Percentiles rank a stretch among this genome's conserved stretches.
Conservation (phyloP, 2,329 filamentous ascomycete species). For the Aspergillus sp. region DNA sequence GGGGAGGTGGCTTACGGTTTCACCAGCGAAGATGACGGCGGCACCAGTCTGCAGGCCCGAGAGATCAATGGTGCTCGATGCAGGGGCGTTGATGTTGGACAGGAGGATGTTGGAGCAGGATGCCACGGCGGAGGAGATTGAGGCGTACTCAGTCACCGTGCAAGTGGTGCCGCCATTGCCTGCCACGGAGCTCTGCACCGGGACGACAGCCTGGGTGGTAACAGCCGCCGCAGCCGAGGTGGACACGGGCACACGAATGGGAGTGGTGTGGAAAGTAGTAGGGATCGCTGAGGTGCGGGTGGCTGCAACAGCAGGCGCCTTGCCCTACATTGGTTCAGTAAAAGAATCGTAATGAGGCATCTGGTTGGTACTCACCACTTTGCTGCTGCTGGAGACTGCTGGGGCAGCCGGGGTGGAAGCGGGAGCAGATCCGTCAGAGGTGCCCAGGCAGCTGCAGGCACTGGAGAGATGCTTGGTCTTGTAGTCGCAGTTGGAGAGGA, state of each 20-base stretch:
- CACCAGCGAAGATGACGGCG: constrained; percentile 46
- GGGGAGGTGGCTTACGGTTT: constrained; percentile 26
- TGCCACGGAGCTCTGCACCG: not conserved
- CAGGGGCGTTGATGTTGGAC: constrained; percentile 43
- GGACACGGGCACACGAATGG: not conserved
- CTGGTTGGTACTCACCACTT: not conserved
- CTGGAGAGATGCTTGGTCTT: constrained; percentile 27
- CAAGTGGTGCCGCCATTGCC: constrained; percentile 24
- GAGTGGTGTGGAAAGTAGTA: constrained; percentile 6
- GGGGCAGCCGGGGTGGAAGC: not conserved
- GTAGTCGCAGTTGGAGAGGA: constrained; percentile 24
- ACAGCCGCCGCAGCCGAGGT: not conserved
- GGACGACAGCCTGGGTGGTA: not conserved
- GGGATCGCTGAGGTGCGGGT: not conserved
- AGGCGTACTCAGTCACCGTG: constrained; percentile 30
- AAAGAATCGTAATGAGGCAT: no score
- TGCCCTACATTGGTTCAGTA: not conserved
- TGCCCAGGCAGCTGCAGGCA: constrained; percentile 29
- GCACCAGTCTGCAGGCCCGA: constrained; percentile 44
- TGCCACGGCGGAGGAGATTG: constrained; percentile 40
- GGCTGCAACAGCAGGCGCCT: not conserved
- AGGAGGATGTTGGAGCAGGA: constrained; percentile 48
- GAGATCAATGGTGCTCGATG: constrained; percentile 44
- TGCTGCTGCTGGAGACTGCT: not conserved
- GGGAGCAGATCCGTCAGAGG: constrained; percentile 10